These are phyloP conservation scores for Fusarium azukiicola DNA, from an alignment of 2,329 filamentous ascomycete species.

Conservation along the genomic window DNA sequence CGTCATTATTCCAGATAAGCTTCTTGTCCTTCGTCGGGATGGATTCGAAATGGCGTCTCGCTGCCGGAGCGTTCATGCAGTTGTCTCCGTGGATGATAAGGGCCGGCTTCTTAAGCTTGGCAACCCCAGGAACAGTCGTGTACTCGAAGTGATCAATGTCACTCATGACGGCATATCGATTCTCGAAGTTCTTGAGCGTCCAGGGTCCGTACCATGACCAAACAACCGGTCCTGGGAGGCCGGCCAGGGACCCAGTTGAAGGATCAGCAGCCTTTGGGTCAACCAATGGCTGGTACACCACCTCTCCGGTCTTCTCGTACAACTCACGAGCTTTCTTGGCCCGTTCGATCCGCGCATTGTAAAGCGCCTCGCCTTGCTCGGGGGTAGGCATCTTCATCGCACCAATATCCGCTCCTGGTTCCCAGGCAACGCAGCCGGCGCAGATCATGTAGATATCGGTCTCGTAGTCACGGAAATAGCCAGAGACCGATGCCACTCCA, in stretches of 20 bases:
- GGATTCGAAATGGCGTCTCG: neutral
- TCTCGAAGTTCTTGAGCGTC: neutral
- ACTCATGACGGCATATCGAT: slow-evolving; percentile 3
- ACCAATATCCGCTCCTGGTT: neutral
- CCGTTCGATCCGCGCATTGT: neutral
- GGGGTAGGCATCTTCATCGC: slow-evolving; percentile 4
- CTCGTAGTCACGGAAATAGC: neutral
- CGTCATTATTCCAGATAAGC: slow-evolving; percentile 1
- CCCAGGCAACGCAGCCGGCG: neutral
- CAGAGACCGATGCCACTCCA: neutral
- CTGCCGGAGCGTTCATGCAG: slow-evolving; percentile 2
- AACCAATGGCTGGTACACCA: neutral
- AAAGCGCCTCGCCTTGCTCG: neutral
- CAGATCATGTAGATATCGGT: slow-evolving; percentile 7
- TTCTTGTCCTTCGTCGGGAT: neutral
- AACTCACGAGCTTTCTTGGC: neutral
- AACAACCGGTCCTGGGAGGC: neutral
- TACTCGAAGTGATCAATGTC: neutral
- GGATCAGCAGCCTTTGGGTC: slow-evolving; percentile 2
- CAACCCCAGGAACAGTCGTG: slow-evolving; percentile 1
- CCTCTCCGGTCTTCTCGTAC: neutral
- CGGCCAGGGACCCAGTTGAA: neutral
- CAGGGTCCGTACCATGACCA: slow-evolving; percentile 2
- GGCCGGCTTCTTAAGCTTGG: slow-evolving; percentile 1
- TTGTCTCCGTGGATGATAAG: slow-evolving; percentile 6